Percentiles rank a stretch among this genome's conserved stretches.
Evolutionary conservation across 2,329 filamentous ascomycete genomes (phyloP).

Genomic region (Talaromyces islandicus): DNA sequence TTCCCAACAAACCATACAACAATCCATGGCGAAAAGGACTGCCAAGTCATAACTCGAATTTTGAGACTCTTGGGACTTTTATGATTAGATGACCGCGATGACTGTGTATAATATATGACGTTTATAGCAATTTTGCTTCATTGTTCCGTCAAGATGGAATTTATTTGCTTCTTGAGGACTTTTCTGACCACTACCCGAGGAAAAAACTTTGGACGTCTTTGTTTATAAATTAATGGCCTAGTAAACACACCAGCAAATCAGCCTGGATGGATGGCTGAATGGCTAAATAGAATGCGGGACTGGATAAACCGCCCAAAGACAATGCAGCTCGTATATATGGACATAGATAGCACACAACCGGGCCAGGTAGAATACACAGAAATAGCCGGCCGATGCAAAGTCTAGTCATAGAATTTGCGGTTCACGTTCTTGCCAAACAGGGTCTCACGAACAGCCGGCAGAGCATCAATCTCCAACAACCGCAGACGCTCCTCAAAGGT

Average conservation of each 20-base stretch:
- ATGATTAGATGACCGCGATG: neutral
- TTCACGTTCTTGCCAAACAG: slow-evolving; percentile 94
- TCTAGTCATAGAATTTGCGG: slow-evolving; percentile 88
- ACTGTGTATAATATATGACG: neutral
- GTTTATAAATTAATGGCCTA: neutral
- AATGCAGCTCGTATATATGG: slow-evolving; percentile 2
- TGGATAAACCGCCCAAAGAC: neutral
- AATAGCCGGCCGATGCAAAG: neutral
- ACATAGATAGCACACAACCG: neutral
- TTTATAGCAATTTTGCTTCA: neutral
- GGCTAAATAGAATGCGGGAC: slow-evolving; percentile 1
- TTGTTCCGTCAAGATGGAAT: neutral
- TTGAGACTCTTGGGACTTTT: neutral
- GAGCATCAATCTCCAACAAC: slow-evolving; percentile 75
- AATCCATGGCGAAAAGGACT: neutral
- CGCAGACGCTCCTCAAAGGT: slow-evolving; percentile 88
- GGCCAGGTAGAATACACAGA: slow-evolving; percentile 2
- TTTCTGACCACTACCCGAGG: neutral
- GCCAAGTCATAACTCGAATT: neutral
- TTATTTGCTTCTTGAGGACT: neutral
- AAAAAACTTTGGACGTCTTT: neutral
- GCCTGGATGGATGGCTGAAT: neutral
- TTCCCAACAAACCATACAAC: neutral
- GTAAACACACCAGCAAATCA: neutral
- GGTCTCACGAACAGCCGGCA: slow-evolving; percentile 76